Percentiles rank a stretch among this genome's conserved stretches.
phyloP scores from a whole-genome alignment of 1,284 basidiomycete species.

The Inonotus hispidus region DNA sequence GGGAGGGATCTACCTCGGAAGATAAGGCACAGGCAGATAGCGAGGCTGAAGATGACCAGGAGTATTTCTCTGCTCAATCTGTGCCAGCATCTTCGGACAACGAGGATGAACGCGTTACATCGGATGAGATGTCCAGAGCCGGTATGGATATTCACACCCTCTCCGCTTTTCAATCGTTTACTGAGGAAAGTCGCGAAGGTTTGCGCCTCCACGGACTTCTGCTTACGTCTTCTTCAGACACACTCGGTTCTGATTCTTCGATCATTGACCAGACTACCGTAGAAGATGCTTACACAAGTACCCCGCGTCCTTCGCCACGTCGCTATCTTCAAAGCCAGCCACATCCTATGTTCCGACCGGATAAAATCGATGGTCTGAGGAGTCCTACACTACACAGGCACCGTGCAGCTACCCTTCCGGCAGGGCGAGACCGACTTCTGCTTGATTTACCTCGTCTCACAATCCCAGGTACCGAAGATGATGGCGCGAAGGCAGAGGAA shows the following conservation, averaged over 20 bases:
- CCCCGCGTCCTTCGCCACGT: neutral
- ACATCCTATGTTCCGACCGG: neutral
- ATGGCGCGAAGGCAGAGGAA: neutral
- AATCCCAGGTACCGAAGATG: neutral
- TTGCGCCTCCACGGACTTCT: neutral
- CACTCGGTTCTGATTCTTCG: neutral
- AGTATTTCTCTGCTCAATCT: conserved; percentile 3
- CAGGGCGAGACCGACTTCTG: neutral
- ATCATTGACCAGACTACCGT: neutral
- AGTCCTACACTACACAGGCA: neutral
- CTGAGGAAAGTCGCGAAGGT: neutral
- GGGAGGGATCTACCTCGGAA: neutral
- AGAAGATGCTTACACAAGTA: neutral
- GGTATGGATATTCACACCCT: neutral
- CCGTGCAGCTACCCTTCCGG: neutral
- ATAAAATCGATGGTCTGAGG: neutral
- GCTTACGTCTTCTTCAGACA: neutral
- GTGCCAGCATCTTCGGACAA: neutral
- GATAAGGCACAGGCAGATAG: neutral
- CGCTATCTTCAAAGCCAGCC: neutral
- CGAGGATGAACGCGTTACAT: neutral
- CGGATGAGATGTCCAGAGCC: neutral
- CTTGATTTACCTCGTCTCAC: neutral
- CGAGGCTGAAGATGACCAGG: conserved; percentile 1
- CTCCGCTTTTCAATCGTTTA: neutral